Percentiles rank a stretch among this genome's conserved stretches.
phyloP scores from a whole-genome alignment of 192 early-diverging fungal genomes.

The Coemansia sp. region DNA sequence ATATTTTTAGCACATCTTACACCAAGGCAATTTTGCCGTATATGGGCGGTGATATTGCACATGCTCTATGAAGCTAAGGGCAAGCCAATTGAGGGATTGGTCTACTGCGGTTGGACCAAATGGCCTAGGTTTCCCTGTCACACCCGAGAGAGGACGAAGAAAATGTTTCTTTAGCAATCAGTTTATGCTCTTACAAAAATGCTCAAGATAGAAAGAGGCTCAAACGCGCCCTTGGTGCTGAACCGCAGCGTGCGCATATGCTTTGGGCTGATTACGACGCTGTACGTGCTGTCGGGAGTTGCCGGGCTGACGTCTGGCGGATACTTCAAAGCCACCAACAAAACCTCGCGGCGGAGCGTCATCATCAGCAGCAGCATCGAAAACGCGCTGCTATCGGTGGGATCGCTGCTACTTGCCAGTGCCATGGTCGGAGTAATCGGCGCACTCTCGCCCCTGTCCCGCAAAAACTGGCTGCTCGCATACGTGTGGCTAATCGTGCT shows the following conservation, averaged over 20 bases:
- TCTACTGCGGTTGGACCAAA: too few species aligned
- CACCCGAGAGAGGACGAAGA: too few species aligned
- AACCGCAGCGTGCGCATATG: slow-evolving; percentile 20
- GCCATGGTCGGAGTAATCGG: slow-evolving; percentile 22
- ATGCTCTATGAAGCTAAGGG: too few species aligned
- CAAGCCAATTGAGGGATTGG: too few species aligned
- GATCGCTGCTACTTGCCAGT: slow-evolving; percentile 20
- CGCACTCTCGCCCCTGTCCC: slow-evolving; percentile 27
- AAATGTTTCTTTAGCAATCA: too few species aligned
- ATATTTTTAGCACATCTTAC: too few species aligned
- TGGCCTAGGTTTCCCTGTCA: too few species aligned
- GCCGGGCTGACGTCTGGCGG: slow-evolving; percentile 17
- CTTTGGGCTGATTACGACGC: slow-evolving; percentile 15
- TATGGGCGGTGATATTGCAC: too few species aligned
- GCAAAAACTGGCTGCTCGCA: slow-evolving; percentile 29
- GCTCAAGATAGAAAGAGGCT: not conserved
- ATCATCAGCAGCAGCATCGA: slow-evolving; percentile 35
- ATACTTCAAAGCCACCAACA: slow-evolving; percentile 24
- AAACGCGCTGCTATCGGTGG: slow-evolving; percentile 23
- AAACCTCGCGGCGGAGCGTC: slow-evolving; percentile 20
- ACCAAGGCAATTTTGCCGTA: too few species aligned
- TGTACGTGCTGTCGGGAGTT: slow-evolving; percentile 36
- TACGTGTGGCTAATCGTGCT: slow-evolving; percentile 18
- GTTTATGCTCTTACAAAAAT: too few species aligned
- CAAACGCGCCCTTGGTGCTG: slow-evolving; percentile 22